Conservation (phyloP, 108 stramenopile genomes). For the Skeletonema menzelii region DNA sequence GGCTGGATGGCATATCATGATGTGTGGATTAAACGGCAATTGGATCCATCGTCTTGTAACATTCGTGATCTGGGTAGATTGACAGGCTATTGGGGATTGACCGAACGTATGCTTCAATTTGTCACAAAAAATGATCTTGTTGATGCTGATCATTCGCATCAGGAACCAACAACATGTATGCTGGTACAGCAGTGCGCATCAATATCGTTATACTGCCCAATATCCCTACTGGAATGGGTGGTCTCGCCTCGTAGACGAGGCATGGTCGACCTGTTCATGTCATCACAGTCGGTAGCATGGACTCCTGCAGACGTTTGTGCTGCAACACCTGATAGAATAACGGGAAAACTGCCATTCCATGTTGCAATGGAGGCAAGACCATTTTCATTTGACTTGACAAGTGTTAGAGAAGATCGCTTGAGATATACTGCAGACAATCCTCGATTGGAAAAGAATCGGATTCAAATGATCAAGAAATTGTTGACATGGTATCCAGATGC, state of each 20-base stretch:
- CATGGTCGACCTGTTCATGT: not conserved
- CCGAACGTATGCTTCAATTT: conserved; percentile 18
- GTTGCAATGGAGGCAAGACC: conserved; percentile 18
- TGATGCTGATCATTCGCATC: not conserved
- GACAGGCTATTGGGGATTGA: conserved; percentile 13
- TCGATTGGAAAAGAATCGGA: conserved; percentile 22
- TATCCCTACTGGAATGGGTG: conserved; percentile 21
- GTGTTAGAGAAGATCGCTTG: not conserved
- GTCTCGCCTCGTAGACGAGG: not conserved
- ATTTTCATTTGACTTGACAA: not conserved
- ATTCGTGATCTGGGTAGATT: not conserved
- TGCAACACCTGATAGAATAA: conserved; percentile 2
- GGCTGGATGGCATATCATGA: conserved; percentile 30
- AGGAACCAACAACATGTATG: not conserved
- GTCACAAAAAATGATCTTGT: conserved; percentile 1
- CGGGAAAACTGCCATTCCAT: conserved; percentile 27
- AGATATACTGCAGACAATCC: conserved; percentile 1
- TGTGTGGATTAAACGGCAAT: not conserved
- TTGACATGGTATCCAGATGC: conserved; percentile 25
- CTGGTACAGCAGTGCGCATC: conserved; percentile 7
- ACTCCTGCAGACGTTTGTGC: conserved; percentile 17
- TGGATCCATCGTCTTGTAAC: not conserved
- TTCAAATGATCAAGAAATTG: conserved; percentile 8
- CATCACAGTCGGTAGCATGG: not conserved
- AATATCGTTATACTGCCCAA: conserved; percentile 19